Evolutionary conservation across 2,329 filamentous ascomycete genomes (phyloP), one percentile per base, ranked within the genome.

Genomic region (Colletotrichum theobromicola): DNA sequence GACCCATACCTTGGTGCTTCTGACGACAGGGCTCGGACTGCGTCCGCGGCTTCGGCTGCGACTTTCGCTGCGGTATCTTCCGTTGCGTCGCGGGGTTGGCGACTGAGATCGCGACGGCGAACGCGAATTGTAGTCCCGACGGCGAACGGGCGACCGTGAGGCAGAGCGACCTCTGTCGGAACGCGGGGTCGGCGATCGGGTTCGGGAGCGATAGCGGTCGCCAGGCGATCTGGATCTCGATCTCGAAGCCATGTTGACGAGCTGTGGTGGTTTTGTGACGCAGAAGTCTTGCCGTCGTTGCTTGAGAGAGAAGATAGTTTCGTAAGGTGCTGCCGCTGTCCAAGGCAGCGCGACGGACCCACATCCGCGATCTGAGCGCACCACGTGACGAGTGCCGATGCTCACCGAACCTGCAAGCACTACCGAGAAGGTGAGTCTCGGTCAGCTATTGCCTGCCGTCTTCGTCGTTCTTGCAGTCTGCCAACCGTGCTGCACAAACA

Each of bases 1-100:
- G 72, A 76, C 26, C 35, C 82, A 67, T 76, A 88, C 90, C 86
- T 91, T 91, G 67, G 90, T 91, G 78, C 88, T 90, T 77, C 83
- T 85, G 7, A 82, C 70, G 4, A 80, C 79, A 9, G 87, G 79
- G 53, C 79, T 82, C 16, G 26, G 57, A 30, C 70, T 76, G n/a
- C 79, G 71, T 28, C 76, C 80, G 26, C 77, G 79, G 68, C 83
- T 83, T 30, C 78, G 79, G 66, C 79, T 79, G 53, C 79, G 78
- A 68, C 80, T 84, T 37, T 77, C 79, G 28, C 77, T 78, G 37
- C 76, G 78, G 74, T 82, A 78, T 57, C 82, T 82, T 61, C 83
- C 84, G 77, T 85, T 84, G 61, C 83, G 81, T 67, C 82, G 83
- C 3, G 83, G 79, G 28, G 61, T 68, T 53, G 73, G 81, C 30